A percentile compares a stretch with the other conserved stretches of the same genome.
phyloP scores from a whole-genome alignment of 495 filamentous ascomycete species.

The Penicillium angulare region DNA sequence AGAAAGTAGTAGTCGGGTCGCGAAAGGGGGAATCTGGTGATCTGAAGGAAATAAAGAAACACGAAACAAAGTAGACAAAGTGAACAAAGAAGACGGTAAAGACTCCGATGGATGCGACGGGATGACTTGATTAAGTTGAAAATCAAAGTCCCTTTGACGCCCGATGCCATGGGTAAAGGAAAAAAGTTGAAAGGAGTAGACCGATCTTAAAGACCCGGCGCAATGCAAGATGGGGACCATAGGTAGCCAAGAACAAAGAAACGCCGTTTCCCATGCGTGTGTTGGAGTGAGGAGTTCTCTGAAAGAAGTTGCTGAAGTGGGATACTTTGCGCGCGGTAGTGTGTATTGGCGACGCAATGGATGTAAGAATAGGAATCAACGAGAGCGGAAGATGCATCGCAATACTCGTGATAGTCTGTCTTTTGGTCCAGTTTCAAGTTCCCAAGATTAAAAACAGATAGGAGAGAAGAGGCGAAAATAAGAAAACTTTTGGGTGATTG shows the following conservation, averaged over 20 bases:
- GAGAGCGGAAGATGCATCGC: not conserved
- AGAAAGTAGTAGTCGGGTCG: slow-evolving; percentile 29
- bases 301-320: not conserved
- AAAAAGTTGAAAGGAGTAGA: slow-evolving; percentile 5
- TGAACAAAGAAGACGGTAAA: slow-evolving; percentile 3
- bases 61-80: not conserved
- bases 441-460: slow-evolving; percentile 6
- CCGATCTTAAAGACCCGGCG: slow-evolving; percentile 17
- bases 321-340: not conserved
- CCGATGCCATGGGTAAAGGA: slow-evolving; percentile 7
- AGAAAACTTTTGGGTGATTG: slow-evolving; percentile 28
- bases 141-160: slow-evolving; percentile 10
- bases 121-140: not conserved
- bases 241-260: slow-evolving; percentile 5
- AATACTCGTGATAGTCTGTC: too few relatives aligned
- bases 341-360: slow-evolving; percentile 13
- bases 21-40: slow-evolving; percentile 24
- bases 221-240: slow-evolving; percentile 10
- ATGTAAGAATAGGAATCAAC: not conserved
- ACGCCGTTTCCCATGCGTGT: slow-evolving; percentile 19
- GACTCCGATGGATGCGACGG: slow-evolving; percentile 23
- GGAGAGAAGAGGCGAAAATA: slow-evolving; percentile 14
- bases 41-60: slow-evolving; percentile 5
- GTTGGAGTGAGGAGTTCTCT: slow-evolving; percentile 11
- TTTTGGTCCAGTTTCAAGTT: too few relatives aligned